Base-by-base conservation (phyloP, 345 rosid genomes). In the Salix viminalis region DNA sequence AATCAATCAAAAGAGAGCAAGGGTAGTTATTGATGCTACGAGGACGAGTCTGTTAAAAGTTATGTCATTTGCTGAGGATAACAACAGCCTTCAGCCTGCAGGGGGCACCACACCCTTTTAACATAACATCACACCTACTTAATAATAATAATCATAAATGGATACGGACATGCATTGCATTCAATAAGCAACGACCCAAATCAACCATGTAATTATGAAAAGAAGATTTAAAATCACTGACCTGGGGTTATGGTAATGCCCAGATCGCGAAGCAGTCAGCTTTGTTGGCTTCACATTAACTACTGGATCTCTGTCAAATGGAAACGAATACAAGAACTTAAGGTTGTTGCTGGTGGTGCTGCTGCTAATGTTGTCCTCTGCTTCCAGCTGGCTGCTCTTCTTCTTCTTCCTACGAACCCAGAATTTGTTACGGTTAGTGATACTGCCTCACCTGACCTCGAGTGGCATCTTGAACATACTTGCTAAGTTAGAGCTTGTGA, bases 271-370 rank as follows among this genome's bases (percentile, higher is more conserved):
- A 84, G 76, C 67, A 74, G 30, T n/a, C 11, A 85, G 83, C 67
- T 71, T 82, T 0, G 81, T 34, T 5, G 74, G 75, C 13, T 75
- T 71, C 5, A 7, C 69, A 12, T 3, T 46, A 5, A 50, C 23
- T 15, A 9, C 41, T 8, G 79, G 79, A 84, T 85, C 90, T 80
- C 84, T 80, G 60, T 79, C 84, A 69, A 87, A 77, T 70, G 86
- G 86, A 73, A 83, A 85, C 2, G 94, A 81, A 83, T 81, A 72
- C 82, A 91, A 85, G 77, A 87, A 88, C 19, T 85, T 86, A 68
- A 84, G 78, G 82, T 82, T 90, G 41, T 85, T 87, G 11, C 28
- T 62, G 80, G 71, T 24, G n/a, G 14, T 16, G 11, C 81, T 86
- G 11, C 30, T 56, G 80, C 50, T 70, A 23, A 7, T 54, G 62